A percentile compares a stretch with the other conserved stretches of the same genome.
Conservation (phyloP, 345 rosid species). For the Crucihimalaya himalaica region DNA sequence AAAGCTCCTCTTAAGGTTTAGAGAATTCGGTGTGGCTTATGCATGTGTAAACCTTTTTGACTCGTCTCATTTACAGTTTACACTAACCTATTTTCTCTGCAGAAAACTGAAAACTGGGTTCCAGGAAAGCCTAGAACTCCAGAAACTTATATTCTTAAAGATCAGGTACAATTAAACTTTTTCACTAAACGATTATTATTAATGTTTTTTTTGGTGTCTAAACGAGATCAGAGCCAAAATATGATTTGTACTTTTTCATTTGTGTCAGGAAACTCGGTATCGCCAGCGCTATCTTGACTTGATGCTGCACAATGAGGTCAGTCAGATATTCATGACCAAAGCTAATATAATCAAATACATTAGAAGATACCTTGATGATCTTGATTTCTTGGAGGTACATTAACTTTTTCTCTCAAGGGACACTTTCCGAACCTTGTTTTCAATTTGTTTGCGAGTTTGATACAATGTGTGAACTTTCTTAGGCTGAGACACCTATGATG, state of each 20-base stretch:
- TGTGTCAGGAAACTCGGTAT: constrained; percentile 70
- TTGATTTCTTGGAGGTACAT: constrained; percentile 72
- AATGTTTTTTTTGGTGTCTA: background rate
- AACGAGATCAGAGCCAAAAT: no score
- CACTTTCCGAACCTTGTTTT: background rate
- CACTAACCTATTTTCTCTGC: no score
- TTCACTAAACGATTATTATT: background rate
- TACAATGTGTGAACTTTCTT: background rate
- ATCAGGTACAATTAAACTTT: constrained; percentile 55
- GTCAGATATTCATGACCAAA: constrained; percentile 67
- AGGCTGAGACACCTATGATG: constrained; percentile 94
- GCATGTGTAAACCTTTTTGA: no score
- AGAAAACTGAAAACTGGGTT: constrained; percentile 41
- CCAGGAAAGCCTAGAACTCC: constrained; percentile 78
- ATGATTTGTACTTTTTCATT: background rate
- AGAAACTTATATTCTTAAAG: constrained; percentile 67
- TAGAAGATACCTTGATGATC: constrained; percentile 63
- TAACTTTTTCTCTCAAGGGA: background rate
- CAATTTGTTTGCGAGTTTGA: background rate
- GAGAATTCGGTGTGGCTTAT: no score
- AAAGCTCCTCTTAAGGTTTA: constrained; percentile 50
- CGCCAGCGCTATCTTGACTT: constrained; percentile 89
- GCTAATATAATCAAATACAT: constrained; percentile 52
- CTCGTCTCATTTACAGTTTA: no score
- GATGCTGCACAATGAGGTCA: constrained; percentile 72